Conservation (phyloP, 2,329 filamentous ascomycete species). For the Phialophora macrospora region DNA sequence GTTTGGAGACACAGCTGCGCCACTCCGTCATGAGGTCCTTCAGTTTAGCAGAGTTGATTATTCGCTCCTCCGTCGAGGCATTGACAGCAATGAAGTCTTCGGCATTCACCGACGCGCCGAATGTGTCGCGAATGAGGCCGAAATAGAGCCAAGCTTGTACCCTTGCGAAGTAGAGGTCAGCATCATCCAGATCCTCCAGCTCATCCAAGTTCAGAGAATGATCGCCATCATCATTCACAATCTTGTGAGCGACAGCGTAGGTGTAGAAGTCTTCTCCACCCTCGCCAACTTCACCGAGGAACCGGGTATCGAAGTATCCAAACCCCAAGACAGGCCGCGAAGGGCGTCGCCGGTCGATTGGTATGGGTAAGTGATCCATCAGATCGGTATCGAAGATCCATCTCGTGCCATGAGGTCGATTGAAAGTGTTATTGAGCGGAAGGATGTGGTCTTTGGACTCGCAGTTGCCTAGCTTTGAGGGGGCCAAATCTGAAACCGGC, state of each 20-base stretch:
- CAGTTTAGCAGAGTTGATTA: background rate
- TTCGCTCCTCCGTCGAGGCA: background rate
- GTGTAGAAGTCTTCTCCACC: background rate
- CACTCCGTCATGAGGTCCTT: background rate
- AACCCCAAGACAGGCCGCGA: background rate
- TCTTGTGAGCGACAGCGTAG: background rate
- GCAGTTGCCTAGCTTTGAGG: background rate
- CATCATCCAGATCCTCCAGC: background rate
- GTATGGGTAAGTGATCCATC: background rate
- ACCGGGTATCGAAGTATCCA: background rate
- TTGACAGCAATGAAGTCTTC: background rate
- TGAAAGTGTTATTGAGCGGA: background rate
- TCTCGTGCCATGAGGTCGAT: background rate
- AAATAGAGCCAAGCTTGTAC: background rate
- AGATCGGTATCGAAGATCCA: background rate
- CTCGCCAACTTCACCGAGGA: background rate
- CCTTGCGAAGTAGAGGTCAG: background rate
- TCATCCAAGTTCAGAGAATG: background rate
- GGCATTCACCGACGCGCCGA: background rate
- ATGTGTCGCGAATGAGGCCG: background rate
- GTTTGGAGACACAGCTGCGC: background rate
- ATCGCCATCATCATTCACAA: background rate
- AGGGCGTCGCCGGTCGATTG: background rate
- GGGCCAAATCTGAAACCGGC: background rate
- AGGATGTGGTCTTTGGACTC: background rate